These are phyloP conservation scores for Pseudogymnoascus sp. DNA, from an alignment of 2,329 filamentous ascomycete species.

Conservation along the genomic window DNA sequence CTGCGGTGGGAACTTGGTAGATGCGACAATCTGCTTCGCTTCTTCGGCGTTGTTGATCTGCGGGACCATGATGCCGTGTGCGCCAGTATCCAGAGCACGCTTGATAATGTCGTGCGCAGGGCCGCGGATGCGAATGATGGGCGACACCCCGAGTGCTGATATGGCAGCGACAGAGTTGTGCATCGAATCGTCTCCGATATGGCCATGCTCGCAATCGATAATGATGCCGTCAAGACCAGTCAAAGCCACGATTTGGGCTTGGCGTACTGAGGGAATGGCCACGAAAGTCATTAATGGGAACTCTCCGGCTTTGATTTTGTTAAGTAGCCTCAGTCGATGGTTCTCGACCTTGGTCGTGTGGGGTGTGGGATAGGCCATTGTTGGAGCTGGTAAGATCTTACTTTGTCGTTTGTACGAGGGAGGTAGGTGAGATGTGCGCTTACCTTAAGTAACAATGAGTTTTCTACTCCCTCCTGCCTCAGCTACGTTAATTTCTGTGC, in stretches of 20 bases:
- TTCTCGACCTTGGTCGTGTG: constrained; percentile 32
- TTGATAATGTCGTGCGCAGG: constrained; percentile 41
- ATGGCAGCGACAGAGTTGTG: constrained; percentile 48
- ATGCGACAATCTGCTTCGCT: constrained; percentile 36
- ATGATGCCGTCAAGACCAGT: constrained; percentile 44
- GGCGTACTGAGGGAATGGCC: constrained; percentile 39
- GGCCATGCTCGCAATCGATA: constrained; percentile 47
- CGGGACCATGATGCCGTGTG: constrained; percentile 37
- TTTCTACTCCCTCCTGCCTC: background rate
- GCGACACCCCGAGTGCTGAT: constrained; percentile 38
- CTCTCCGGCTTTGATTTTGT: constrained; percentile 33
- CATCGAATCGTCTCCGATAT: constrained; percentile 45
- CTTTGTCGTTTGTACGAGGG: background rate
- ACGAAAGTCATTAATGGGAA: constrained; percentile 43
- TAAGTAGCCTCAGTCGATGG: constrained; percentile 37
- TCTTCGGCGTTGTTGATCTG: constrained; percentile 42
- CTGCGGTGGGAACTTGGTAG: constrained; percentile 41
- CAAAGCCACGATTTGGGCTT: constrained; percentile 41
- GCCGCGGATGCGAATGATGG: constrained; percentile 35
- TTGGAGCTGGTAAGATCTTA: background rate
- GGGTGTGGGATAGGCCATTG: constrained; percentile 24
- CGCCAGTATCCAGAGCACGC: constrained; percentile 41
- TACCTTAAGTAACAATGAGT: background rate
- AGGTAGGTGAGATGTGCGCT: background rate
- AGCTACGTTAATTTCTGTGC: background rate